Base-by-base conservation (phyloP, 305 asterid species). In the Rubia tinctorum region DNA sequence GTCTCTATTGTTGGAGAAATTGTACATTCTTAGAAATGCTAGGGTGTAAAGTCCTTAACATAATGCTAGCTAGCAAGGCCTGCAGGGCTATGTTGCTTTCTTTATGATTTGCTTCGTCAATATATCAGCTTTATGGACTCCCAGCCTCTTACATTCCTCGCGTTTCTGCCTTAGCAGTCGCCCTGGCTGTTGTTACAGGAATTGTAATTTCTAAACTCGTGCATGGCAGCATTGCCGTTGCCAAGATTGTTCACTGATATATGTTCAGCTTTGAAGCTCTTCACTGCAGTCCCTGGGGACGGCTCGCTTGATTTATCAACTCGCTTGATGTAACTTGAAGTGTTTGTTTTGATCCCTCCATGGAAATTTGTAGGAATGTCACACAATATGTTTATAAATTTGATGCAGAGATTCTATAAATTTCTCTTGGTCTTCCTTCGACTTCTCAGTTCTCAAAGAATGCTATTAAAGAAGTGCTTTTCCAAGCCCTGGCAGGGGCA, bases 221-320 rank as follows among this genome's bases (percentile, higher is more conserved):
- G 8, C 37, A 73, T 8, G 88, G 92, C 68, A 76, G 82, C 58
- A 78, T 79, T n/a, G 45, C 60, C 60, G 30, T 70, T 71, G 77
- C 91, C 87, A 0, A 83, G 87, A 71, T 72, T 86, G 59, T 64
- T 81, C 55, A 53, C 77, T 18, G 91, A 83, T 77, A 40, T 79
- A 13, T 56, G 80, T 79, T 88, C 91, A 8, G 59, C 86, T 55
- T 82, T 90, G 90, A 64, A 78, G 18, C 91, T 87, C 81, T 88
- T 87, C 84, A 88, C 88, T 0, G 87, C 84, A 34, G 91, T 88
- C 56, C 69, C 84, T 84, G 15, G 91, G 87, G 11, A 83, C 88
- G 0, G 84, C 91, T 17, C 10, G 39, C 65, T 15, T 53, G 40
- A 14, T 45, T 65, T 13, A 20, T 73, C 30, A 3, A 23, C 37